These are phyloP conservation scores for Diaporthe sp. DNA, from an alignment of 2,329 filamentous ascomycete genomes.

Conservation along the genomic window DNA sequence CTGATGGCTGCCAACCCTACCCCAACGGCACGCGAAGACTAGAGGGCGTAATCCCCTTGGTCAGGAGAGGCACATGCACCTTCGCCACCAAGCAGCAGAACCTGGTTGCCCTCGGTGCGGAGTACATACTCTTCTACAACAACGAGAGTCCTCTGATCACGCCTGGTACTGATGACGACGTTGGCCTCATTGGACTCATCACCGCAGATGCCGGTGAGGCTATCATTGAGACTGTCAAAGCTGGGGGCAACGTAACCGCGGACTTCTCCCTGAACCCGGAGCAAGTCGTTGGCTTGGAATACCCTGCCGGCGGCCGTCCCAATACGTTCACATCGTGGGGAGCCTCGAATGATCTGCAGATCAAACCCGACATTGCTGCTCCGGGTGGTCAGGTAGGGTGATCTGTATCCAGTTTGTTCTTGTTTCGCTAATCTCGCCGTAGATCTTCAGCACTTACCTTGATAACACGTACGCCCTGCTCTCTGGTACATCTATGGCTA, in stretches of 20 bases:
- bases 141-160: conserved; percentile 45
- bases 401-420: no score
- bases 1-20: conserved; percentile 57
- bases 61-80: conserved; percentile 52
- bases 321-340: conserved; percentile 59
- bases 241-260: conserved; percentile 51
- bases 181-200: conserved; percentile 43
- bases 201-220: conserved; percentile 48
- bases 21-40: conserved; percentile 56
- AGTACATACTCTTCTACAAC: conserved; percentile 52
- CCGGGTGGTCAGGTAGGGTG: conserved; percentile 52
- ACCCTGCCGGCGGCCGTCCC: conserved; percentile 52
- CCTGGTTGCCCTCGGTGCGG: conserved; percentile 48
- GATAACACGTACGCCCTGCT: conserved; percentile 53
- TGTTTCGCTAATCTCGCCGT: neutral
- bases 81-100: conserved; percentile 49
- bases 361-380: conserved; percentile 60
- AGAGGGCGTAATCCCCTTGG: conserved; percentile 56
- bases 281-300: conserved; percentile 1
- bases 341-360: conserved; percentile 57
- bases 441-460: conserved; percentile 62
- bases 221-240: conserved; percentile 49
- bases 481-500: conserved; percentile 65
- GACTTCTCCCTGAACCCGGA: conserved; percentile 43
- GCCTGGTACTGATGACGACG: neutral